Conservation (phyloP, 2,329 filamentous ascomycete species). For the Claviceps africana region DNA sequence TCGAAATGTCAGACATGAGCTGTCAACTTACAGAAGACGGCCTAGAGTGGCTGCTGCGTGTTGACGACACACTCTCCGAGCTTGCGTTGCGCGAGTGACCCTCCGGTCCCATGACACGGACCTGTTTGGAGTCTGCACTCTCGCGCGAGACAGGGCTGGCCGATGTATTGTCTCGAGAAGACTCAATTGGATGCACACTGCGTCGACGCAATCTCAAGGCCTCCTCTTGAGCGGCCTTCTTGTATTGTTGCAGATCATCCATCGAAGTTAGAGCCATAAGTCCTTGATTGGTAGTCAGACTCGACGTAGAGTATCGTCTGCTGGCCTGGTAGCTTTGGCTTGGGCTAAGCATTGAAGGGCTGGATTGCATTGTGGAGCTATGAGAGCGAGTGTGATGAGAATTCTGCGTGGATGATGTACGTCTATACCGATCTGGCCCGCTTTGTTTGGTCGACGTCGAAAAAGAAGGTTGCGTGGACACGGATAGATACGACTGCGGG, state of each 20-base stretch:
- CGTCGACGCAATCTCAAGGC: slow-evolving; percentile 67
- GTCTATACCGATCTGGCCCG: slow-evolving; percentile 64
- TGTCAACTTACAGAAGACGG: slow-evolving; percentile 49
- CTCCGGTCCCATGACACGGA: slow-evolving; percentile 20
- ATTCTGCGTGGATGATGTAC: slow-evolving; percentile 34
- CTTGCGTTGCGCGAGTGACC: slow-evolving; percentile 38
- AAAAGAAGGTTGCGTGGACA: slow-evolving; percentile 35
- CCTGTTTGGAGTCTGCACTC: slow-evolving; percentile 18
- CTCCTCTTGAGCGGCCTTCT: slow-evolving; percentile 45
- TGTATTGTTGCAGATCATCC: slow-evolving; percentile 57
- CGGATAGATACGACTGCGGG: slow-evolving; percentile 29
- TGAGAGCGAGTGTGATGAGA: slow-evolving; percentile 24
- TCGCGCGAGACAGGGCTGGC: slow-evolving; percentile 10
- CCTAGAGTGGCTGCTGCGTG: slow-evolving; percentile 43
- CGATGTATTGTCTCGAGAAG: slow-evolving; percentile 12
- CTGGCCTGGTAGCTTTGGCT: slow-evolving; percentile 8
- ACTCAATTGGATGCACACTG: slow-evolving; percentile 58
- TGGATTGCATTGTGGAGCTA: slow-evolving; percentile 20
- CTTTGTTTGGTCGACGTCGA: slow-evolving; percentile 29
- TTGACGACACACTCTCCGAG: slow-evolving; percentile 49
- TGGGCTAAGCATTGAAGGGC: slow-evolving; percentile 15
- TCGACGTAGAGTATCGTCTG: slow-evolving; percentile 21
- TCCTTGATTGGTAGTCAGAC: slow-evolving; percentile 33
- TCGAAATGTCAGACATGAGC: background rate
- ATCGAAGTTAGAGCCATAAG: slow-evolving; percentile 32